These are phyloP conservation scores for Lippia alba DNA, from an alignment of 305 asterid species.

Conservation along the genomic window DNA sequence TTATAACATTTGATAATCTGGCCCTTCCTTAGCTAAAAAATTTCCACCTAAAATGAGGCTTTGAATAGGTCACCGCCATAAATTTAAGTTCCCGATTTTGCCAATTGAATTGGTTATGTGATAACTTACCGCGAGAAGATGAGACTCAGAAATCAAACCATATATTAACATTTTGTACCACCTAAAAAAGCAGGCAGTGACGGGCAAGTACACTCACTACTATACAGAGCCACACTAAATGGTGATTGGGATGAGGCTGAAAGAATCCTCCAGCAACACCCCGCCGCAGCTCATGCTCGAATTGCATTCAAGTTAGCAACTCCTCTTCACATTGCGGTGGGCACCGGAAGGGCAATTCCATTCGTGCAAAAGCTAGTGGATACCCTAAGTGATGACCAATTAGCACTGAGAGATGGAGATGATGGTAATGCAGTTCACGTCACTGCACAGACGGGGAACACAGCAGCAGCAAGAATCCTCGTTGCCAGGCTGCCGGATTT, in stretches of 20 bases:
- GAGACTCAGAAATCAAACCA: no score
- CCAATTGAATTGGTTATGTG: no score
- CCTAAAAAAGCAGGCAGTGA: no score
- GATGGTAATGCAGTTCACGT: slow-evolving; percentile 43
- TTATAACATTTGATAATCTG: no score
- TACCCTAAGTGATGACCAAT: neutral
- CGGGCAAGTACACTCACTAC: neutral
- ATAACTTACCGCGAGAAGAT: no score
- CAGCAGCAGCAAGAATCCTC: slow-evolving; percentile 41
- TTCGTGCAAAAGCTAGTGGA: neutral
- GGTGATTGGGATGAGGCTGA: slow-evolving; percentile 13
- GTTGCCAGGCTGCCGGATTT: slow-evolving; percentile 12
- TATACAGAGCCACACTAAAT: neutral
- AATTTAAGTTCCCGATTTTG: no score
- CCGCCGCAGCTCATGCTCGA: slow-evolving; percentile 30
- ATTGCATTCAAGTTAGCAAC: slow-evolving; percentile 39
- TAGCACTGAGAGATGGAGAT: slow-evolving; percentile 35
- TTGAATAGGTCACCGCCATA: no score
- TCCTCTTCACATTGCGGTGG: slow-evolving; percentile 52
- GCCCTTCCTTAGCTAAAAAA: no score
- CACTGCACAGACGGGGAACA: slow-evolving; percentile 47
- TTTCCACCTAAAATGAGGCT: no score
- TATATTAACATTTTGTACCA: no score
- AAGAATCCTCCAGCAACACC: slow-evolving; percentile 17
- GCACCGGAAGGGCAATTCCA: slow-evolving; percentile 27